phyloP scores from a whole-genome alignment of 2,329 filamentous ascomycete species.

The Neurospora crassa region DNA sequence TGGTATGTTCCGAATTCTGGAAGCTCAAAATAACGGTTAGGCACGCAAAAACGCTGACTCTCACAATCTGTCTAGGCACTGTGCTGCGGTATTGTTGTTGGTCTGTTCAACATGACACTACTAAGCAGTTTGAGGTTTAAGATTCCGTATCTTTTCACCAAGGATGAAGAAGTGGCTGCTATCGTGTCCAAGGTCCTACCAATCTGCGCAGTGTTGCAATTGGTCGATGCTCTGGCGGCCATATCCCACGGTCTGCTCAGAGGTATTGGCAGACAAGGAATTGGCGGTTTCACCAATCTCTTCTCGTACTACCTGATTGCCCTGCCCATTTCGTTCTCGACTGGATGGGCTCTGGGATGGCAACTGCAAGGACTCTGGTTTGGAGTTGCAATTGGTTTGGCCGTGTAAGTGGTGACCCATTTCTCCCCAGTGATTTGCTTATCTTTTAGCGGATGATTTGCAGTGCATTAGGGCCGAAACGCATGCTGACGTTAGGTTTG shows the following conservation, averaged over 20 bases:
- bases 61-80: conserved; percentile 7
- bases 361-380: conserved; percentile 59
- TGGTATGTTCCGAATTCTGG: conserved; percentile 25
- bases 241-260: conserved; percentile 60
- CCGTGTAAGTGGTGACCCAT: conserved; percentile 22
- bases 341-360: conserved; percentile 56
- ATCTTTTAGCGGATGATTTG: not conserved
- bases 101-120: conserved; percentile 53
- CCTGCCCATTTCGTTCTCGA: conserved; percentile 59
- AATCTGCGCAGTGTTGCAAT: conserved; percentile 61
- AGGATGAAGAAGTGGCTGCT: conserved; percentile 43
- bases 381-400: conserved; percentile 51
- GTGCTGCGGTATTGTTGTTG: conserved; percentile 24
- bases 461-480: not conserved
- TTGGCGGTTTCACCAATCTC: conserved; percentile 62
- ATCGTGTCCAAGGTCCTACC: conserved; percentile 51
- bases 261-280: conserved; percentile 59
- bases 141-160: conserved; percentile 54
- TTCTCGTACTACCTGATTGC: conserved; percentile 65
- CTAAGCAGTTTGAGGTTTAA: conserved; percentile 47
- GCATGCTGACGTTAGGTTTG: not conserved
- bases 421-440: not conserved
- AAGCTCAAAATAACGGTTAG: not conserved
- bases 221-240: conserved; percentile 58
- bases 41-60: not conserved